Base-by-base conservation (phyloP, 495 filamentous ascomycete species). In the Xylaria acuta region DNA sequence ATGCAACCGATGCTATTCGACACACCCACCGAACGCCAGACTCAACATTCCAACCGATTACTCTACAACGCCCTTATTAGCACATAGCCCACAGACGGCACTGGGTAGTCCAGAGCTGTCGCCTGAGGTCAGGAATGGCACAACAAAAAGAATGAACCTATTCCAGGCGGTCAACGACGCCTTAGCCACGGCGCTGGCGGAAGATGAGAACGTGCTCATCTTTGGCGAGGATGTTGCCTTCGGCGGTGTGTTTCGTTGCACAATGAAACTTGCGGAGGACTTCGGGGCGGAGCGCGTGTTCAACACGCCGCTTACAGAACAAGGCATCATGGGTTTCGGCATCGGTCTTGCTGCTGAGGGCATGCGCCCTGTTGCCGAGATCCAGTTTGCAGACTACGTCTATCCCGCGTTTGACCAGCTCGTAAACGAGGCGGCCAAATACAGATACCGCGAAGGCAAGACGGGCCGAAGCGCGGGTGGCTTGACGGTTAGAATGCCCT, bases 221-320 rank as follows among this genome's bases (percentile, higher is more conserved):
- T 99, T 99, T 73, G 96, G 96, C 58, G 96, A 99, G 84, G 96
- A 99, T 79, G 93, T 99, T 30, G 92, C 95, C 45, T 99, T 99
- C 75, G 96, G 96, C 18, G 96, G 96, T 36, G 96, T 99, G 27
- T 99, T 99, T 80, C 91, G 96, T 41, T 98, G 95, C 82, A 95
- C 93, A 51, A 94, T 94, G 90, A 92, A 95, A 76, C 88, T 99
- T 12, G 89, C 93, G 32, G 90, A 92, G 56, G 91, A 92, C 67
- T 98, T 96, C 80, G 96, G 96, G 5, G 86, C 89, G 22, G 92
- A 95, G 71, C 86, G 97, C 63, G 94, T 99, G 38, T 99, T 99
- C 86, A 99, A 99, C 80, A 98, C 97, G 27, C 97, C 96, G 2
- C 82, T 99, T 75, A 92, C 91, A 16, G 96, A 99, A 76, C 96